phyloP scores from a whole-genome alignment of 129 eudicot genomes.

The Cynara cardunculus region DNA sequence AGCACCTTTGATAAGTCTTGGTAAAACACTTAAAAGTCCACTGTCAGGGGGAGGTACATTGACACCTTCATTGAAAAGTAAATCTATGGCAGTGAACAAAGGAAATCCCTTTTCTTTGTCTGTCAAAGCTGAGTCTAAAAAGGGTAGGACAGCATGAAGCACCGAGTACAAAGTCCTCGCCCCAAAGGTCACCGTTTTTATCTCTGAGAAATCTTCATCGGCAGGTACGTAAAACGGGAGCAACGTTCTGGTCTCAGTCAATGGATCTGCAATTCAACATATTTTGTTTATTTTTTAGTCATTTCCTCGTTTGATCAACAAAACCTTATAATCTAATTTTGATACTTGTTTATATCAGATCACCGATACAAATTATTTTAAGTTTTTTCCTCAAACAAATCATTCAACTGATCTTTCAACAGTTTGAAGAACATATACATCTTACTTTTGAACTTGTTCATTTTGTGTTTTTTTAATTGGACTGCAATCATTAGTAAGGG shows the following conservation, averaged over 20 bases:
- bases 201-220: conserved; percentile 78
- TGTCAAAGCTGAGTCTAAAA: conserved; percentile 14
- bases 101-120: conserved; percentile 57
- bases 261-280: conserved; percentile 47
- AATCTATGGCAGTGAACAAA: conserved; percentile 53
- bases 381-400: background rate
- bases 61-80: conserved; percentile 61
- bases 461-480: too few species aligned
- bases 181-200: conserved; percentile 42
- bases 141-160: conserved; percentile 54
- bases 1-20: conserved; percentile 49
- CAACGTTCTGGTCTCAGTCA: conserved; percentile 45
- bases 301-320: background rate
- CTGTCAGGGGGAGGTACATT: conserved; percentile 24
- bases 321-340: background rate
- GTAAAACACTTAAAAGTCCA: conserved; percentile 25
- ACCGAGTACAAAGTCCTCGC: conserved; percentile 48
- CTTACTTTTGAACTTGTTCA: too few species aligned
- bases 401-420: background rate
- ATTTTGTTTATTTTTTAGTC: background rate
- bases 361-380: background rate
- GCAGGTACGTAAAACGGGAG: conserved; percentile 52
- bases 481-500: background rate
- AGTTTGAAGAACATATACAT: background rate
- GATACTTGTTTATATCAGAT: background rate